phyloP scores from a whole-genome alignment of 257 asterid species.

The Solanum infundibuliforme region DNA sequence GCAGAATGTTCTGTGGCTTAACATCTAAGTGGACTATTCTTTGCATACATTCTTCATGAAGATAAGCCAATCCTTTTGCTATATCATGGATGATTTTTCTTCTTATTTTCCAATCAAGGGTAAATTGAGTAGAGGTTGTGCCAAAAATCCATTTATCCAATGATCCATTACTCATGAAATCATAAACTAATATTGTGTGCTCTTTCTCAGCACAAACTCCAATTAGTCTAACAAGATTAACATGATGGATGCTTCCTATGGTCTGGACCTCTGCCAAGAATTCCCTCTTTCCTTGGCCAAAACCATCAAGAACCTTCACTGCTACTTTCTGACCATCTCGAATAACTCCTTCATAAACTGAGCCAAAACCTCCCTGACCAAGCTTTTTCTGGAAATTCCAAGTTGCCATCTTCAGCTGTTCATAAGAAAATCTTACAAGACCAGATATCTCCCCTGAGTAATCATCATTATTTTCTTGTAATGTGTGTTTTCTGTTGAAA shows the following conservation, averaged over 20 bases:
- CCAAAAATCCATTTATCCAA: constrained; percentile 15
- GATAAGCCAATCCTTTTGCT: constrained; percentile 21
- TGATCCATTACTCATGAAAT: constrained; percentile 19
- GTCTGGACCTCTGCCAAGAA: constrained; percentile 18
- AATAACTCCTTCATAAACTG: constrained; percentile 14
- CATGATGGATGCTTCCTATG: constrained; percentile 18
- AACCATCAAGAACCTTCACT: constrained; percentile 18
- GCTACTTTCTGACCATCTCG: constrained; percentile 14
- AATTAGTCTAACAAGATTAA: constrained; percentile 14
- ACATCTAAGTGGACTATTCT: constrained; percentile 14
- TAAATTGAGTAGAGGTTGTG: neutral
- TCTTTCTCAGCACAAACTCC: constrained; percentile 21
- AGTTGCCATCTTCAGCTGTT: constrained; percentile 6
- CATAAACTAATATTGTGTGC: constrained; percentile 17
- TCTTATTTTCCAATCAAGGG: constrained; percentile 12
- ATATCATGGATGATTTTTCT: constrained; percentile 13
- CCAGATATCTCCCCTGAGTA: constrained; percentile 12
- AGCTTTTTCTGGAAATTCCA: constrained; percentile 8
- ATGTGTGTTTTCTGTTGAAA: neutral
- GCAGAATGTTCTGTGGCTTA: constrained; percentile 19
- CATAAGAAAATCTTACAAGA: constrained; percentile 6
- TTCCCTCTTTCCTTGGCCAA: constrained; percentile 15
- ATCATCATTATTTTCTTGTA: constrained; percentile 11
- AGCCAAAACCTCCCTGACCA: constrained; percentile 20
- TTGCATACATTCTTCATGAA: constrained; percentile 19